A percentile compares a stretch with the other conserved stretches of the same genome.
These are phyloP conservation scores for Leccinum obscurum DNA, from an alignment of 768 basidiomycete species.

Conservation along the genomic window DNA sequence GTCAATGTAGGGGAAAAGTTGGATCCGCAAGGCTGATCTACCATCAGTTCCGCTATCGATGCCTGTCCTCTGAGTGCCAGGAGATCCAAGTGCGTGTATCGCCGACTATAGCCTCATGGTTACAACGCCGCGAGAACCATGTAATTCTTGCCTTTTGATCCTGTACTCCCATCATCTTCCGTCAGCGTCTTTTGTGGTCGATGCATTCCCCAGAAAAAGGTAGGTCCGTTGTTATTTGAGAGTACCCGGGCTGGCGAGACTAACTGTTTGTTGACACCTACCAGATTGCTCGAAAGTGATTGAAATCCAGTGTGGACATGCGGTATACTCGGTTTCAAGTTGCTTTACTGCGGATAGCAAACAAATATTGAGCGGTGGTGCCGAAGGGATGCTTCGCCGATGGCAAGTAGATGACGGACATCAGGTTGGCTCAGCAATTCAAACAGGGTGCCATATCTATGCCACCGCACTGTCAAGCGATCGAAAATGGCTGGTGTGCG, in stretches of 20 bases:
- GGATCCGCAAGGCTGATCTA: too few relatives aligned
- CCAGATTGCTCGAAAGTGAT: not conserved
- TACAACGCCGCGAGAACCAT: too few relatives aligned
- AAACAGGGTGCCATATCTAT: not conserved
- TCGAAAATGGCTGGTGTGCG: not conserved
- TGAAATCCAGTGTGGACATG: not conserved
- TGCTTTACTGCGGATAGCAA: not conserved
- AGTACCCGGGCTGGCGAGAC: not conserved
- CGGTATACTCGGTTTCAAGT: not conserved
- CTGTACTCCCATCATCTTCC: not conserved
- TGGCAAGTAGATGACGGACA: slow-evolving; percentile 3
- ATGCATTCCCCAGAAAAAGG: not conserved
- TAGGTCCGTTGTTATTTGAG: not conserved
- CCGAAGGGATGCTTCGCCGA: not conserved
- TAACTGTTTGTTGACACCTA: not conserved
- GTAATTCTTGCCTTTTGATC: not conserved
- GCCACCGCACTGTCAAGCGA: not conserved
- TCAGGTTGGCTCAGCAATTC: not conserved
- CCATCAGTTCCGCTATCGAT: too few relatives aligned
- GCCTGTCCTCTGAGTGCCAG: too few relatives aligned
- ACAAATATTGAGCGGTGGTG: slow-evolving; percentile 3
- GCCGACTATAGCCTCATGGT: too few relatives aligned
- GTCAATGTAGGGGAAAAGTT: too few relatives aligned
- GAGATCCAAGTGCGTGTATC: too few relatives aligned
- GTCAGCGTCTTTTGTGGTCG: not conserved